These are phyloP conservation scores for Rhizopogon roseolus DNA, from an alignment of 768 basidiomycete genomes.

Conservation along the genomic window DNA sequence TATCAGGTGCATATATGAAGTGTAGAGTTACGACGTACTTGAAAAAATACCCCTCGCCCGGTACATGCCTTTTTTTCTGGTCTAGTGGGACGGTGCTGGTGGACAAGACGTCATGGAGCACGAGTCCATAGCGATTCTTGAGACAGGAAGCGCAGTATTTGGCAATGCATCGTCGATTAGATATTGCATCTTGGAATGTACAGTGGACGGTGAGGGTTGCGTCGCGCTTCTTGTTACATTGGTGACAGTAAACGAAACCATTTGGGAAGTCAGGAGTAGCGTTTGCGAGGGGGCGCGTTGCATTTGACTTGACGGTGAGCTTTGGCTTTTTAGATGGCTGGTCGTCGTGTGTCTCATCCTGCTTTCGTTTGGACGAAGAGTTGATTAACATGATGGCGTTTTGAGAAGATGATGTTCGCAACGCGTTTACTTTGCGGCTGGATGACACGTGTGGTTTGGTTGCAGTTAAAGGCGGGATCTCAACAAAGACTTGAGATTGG, in stretches of 20 bases:
- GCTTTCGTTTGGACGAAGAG: slow-evolving; percentile 45
- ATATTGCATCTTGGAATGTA: slow-evolving; percentile 27
- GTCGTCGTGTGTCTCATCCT: slow-evolving; percentile 26
- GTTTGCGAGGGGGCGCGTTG: slow-evolving; percentile 10
- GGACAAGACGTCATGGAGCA: slow-evolving; percentile 38
- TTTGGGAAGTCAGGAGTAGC: slow-evolving; percentile 27
- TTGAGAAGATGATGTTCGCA: slow-evolving; percentile 26
- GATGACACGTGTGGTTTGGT: slow-evolving; percentile 21
- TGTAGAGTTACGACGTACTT: slow-evolving; percentile 32
- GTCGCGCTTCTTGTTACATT: slow-evolving; percentile 63
- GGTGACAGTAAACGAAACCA: slow-evolving; percentile 60
- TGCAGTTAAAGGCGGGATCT: slow-evolving; percentile 48
- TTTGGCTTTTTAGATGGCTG: slow-evolving; percentile 17
- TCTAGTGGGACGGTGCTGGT: slow-evolving; percentile 23
- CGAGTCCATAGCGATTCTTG: slow-evolving; percentile 56
- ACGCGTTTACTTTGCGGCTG: slow-evolving; percentile 42
- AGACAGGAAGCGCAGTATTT: slow-evolving; percentile 67
- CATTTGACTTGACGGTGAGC: slow-evolving; percentile 11
- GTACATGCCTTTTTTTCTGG: slow-evolving; percentile 21
- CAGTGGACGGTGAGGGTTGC: slow-evolving; percentile 32
- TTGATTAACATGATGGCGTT: slow-evolving; percentile 26
- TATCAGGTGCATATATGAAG: slow-evolving; percentile 3
- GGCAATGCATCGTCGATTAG: slow-evolving; percentile 41
- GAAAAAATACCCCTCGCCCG: slow-evolving; percentile 40
- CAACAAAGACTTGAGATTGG: slow-evolving; percentile 49